Base-by-base conservation (phyloP, 306 rosid species). In the Malus asiatica region DNA sequence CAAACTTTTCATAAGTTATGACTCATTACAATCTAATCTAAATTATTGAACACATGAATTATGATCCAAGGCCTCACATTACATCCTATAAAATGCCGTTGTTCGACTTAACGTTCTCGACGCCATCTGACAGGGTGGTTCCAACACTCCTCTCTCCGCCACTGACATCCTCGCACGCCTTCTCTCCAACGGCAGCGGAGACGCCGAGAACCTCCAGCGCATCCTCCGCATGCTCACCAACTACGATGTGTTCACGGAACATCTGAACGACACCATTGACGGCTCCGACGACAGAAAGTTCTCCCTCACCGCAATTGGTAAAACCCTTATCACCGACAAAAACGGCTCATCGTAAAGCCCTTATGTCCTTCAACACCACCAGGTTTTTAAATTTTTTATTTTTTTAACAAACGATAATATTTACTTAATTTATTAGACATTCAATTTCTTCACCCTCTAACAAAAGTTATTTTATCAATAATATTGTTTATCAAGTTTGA, bases 341-440 rank as follows among this genome's bases (percentile, higher is more conserved):
- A 78, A 92, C 3, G 97, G 98, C 5, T 58, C 89, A 0, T 95
- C 98, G 16, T 90, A 83, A 74, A 90, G 65, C 1, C 27, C 90
- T 8, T 95, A 92, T 78, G 97, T 95, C 6, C 95, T 95, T 23
- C 98, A 92, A 78, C 98, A 92, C 76, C 98, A 95, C 74, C 96
- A 95, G 98, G 98, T 87, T 76, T 76, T 40, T 67, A 0, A 11
- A 19, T 6, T 18, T 11, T 48, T 14, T 14, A 14, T 46, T 46
- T 33, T 33, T 33, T 33, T 33, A 33, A 33, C 1, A 33, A 33
- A 4, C 1, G 4, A 33, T 33, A 33, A 5, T 33, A 33, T 33
- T 33, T 33, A 33, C 29, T 27, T 27, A 27, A 27, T 27, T 46
- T 46, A 46, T 46, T 46, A 46, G 53, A 13, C 53, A 46, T 46